A percentile compares a stretch with the other conserved stretches of the same genome.
phyloP scores from a whole-genome alignment of 2,329 filamentous ascomycete species.

The Verticillium albo-atrum region DNA sequence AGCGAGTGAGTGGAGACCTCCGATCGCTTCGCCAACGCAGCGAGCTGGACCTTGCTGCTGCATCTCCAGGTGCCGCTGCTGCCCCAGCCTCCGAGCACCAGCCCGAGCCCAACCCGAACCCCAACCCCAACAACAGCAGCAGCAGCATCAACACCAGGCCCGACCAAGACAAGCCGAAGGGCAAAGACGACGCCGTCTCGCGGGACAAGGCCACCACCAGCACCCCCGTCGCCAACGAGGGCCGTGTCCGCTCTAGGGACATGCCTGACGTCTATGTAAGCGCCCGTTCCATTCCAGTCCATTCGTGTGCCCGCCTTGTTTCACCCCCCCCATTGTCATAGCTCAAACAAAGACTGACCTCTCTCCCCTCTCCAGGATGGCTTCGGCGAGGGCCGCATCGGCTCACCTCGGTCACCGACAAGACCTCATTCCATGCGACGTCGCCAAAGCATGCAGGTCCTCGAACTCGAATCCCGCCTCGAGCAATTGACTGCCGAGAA shows the following conservation, averaged over 20 bases:
- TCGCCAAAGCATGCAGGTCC: slow-evolving; percentile 93
- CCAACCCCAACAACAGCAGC: neutral
- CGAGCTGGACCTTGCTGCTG: slow-evolving; percentile 17
- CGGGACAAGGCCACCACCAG: slow-evolving; percentile 18
- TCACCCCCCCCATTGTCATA: neutral
- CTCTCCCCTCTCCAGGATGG: slow-evolving; percentile 64
- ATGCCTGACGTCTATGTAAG: slow-evolving; percentile 95
- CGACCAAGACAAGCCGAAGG: neutral
- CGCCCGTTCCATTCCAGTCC: slow-evolving; percentile 6
- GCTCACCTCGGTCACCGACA: slow-evolving; percentile 87
- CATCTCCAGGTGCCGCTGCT: neutral
- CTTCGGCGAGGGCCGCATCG: slow-evolving; percentile 81
- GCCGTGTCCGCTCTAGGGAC: slow-evolving; percentile 75
- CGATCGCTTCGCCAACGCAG: slow-evolving; percentile 59
- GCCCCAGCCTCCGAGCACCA: neutral
- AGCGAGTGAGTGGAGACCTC: slow-evolving; percentile 71
- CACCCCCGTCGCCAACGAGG: slow-evolving; percentile 79
- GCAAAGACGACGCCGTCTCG: slow-evolving; percentile 4
- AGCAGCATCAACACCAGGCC: slow-evolving; percentile 5
- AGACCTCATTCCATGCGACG: slow-evolving; percentile 94
- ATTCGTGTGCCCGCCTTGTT: neutral
- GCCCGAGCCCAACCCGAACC: neutral
- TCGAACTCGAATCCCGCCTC: slow-evolving; percentile 83
- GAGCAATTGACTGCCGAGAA: slow-evolving; percentile 87
- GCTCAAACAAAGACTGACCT: slow-evolving; percentile 4